A percentile compares a stretch with the other conserved stretches of the same genome.
Conservation (phyloP, 1,139 yeast genomes). For the Kluyveromyces sp. region DNA sequence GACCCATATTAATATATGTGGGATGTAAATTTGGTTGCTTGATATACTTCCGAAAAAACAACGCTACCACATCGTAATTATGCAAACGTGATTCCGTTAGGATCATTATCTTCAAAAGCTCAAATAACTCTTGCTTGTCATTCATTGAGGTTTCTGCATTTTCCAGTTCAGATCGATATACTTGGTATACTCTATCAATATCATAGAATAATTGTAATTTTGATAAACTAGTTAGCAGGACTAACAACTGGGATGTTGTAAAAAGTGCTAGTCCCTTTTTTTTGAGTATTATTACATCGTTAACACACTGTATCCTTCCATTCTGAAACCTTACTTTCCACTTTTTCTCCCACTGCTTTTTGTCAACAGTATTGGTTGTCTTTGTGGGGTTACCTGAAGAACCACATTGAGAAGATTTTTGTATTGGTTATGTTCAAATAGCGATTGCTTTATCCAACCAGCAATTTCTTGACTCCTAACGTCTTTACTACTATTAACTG, state of each 20-base stretch:
- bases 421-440: not conserved
- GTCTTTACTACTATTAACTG: constrained; percentile 3
- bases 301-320: constrained; percentile 12
- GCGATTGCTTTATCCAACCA: constrained; percentile 2
- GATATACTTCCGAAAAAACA: constrained; percentile 23
- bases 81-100: constrained; percentile 14
- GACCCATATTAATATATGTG: constrained; percentile 18
- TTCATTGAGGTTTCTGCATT: constrained; percentile 3
- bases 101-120: constrained; percentile 14
- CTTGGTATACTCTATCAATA: constrained; percentile 17
- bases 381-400: not conserved
- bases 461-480: constrained; percentile 1
- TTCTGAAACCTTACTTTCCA: constrained; percentile 14
- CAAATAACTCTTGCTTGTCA: constrained; percentile 3
- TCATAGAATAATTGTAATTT: constrained; percentile 12
- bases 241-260: constrained; percentile 13
- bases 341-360: constrained; percentile 12
- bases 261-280: constrained; percentile 11
- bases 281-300: constrained; percentile 10
- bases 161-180: constrained; percentile 9
- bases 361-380: constrained; percentile 5
- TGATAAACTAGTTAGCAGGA: constrained; percentile 13
- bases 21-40: constrained; percentile 17
- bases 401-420: not conserved
- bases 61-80: constrained; percentile 20